phyloP scores from a whole-genome alignment of 768 basidiomycete genomes.

The Leccinum rimulosum region DNA sequence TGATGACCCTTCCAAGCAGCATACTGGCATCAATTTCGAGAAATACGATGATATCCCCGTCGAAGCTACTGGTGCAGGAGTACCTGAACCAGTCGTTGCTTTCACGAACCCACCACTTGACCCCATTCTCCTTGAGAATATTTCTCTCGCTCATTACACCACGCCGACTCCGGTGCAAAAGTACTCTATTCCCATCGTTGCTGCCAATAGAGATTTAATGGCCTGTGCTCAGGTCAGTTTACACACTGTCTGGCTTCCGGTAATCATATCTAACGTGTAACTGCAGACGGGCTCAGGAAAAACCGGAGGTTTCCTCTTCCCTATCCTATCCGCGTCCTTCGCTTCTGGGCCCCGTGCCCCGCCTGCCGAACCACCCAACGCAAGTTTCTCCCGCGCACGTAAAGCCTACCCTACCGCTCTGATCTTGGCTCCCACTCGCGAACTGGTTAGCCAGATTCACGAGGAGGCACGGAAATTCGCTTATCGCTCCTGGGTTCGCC shows the following conservation, averaged over 20 bases:
- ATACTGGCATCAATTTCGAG: conserved; percentile 99
- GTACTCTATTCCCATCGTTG: conserved; percentile 98
- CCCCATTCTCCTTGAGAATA: conserved; percentile 93
- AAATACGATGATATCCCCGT: conserved; percentile 99
- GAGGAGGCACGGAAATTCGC: conserved; percentile 99
- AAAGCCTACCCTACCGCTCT: conserved; percentile 98
- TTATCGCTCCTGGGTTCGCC: conserved; percentile 98
- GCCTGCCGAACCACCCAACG: conserved; percentile 48
- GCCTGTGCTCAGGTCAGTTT: conserved; percentile 82
- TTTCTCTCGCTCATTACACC: conserved; percentile 86
- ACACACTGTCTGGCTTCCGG: conserved; percentile 2
- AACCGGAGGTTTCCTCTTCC: conserved; percentile 98
- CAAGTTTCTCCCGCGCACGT: conserved; percentile 63
- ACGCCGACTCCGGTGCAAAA: conserved; percentile 99
- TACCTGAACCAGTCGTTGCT: conserved; percentile 89
- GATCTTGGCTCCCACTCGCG: conserved; percentile 96
- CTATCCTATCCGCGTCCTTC: conserved; percentile 94
- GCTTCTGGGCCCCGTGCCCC: conserved; percentile 72
- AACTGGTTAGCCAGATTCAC: conserved; percentile 98
- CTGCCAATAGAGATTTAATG: conserved; percentile 86
- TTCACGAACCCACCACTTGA: conserved; percentile 92
- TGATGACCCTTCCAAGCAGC: conserved; percentile 81
- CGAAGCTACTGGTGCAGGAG: conserved; percentile 94
- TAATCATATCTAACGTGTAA: conserved; percentile 19
- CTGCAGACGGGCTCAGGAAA: conserved; percentile 97